These are phyloP conservation scores for Pterocarpus santalinus DNA, from an alignment of 306 rosid genomes.

Conservation along the genomic window DNA sequence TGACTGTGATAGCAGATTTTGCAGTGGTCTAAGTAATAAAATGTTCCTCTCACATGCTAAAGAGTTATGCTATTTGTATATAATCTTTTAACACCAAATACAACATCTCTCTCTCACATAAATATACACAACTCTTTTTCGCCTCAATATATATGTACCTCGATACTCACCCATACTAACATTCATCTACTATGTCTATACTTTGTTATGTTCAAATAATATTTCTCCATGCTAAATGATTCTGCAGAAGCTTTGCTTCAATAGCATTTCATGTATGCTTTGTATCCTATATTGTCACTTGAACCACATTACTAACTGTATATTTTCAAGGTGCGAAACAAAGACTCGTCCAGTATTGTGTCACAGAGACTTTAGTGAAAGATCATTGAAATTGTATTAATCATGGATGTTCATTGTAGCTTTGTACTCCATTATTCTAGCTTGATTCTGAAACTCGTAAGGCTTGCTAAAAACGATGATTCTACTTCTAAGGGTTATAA, in stretches of 20 bases:
- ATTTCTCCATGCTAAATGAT: constrained; percentile 5
- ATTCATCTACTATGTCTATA: no score
- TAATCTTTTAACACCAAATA: no score
- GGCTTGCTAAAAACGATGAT: neutral
- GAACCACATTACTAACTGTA: constrained; percentile 1
- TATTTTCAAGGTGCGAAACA: neutral
- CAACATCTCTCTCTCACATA: no score
- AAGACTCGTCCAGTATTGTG: neutral
- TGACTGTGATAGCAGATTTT: no score
- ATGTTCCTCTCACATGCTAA: no score
- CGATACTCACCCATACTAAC: no score
- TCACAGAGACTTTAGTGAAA: constrained; percentile 1
- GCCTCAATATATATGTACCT: no score
- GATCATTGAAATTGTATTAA: neutral
- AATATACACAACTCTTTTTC: no score
- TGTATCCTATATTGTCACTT: neutral
- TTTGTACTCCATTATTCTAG: neutral
- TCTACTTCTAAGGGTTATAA: neutral
- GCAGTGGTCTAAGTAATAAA: no score
- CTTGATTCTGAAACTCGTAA: constrained; percentile 13
- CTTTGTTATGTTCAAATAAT: no score
- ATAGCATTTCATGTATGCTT: neutral
- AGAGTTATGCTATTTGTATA: no score
- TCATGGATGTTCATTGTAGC: neutral
- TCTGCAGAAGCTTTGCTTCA: neutral